Evolutionary conservation across 768 basidiomycete genomes (phyloP).

Genomic region (Lactarius quietus): DNA sequence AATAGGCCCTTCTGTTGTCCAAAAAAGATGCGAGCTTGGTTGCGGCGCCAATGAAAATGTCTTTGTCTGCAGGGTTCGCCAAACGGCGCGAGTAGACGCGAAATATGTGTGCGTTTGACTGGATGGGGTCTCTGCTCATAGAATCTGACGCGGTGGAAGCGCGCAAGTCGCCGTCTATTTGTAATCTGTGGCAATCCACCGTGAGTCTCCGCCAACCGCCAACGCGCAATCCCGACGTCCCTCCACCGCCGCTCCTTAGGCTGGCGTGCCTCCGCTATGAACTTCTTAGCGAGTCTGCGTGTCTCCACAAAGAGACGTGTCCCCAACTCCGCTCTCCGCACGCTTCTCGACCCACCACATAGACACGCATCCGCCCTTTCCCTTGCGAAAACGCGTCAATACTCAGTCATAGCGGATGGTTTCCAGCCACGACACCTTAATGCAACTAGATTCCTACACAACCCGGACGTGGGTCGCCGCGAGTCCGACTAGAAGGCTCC

Average conservation of each 20-base stretch:
- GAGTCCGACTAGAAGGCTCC: constrained; percentile 18
- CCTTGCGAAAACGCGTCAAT: not conserved
- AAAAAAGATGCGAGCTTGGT: constrained; percentile 11
- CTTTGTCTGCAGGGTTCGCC: constrained; percentile 9
- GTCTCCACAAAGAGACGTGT: not conserved
- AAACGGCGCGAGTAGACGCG: constrained; percentile 10
- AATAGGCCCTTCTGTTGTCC: constrained; percentile 11
- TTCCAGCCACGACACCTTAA: not conserved
- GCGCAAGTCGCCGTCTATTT: not conserved
- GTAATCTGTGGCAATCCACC: not conserved
- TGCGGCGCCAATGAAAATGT: constrained; percentile 12
- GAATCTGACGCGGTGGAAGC: not conserved
- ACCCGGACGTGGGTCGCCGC: not conserved
- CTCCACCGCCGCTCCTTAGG: not conserved
- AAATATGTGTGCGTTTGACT: constrained; percentile 18
- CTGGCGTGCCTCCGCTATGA: constrained; percentile 1
- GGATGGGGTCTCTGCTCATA: constrained; percentile 13
- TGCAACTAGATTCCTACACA: not conserved
- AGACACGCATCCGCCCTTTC: not conserved
- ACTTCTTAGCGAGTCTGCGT: constrained; percentile 5
- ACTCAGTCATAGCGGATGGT: constrained; percentile 7
- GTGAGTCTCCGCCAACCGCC: too few species aligned
- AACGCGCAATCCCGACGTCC: too few species aligned
- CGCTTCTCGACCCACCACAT: not conserved
- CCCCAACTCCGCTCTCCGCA: not conserved